Conservation (phyloP, 768 basidiomycete species). For the Tylopilus sp. region DNA sequence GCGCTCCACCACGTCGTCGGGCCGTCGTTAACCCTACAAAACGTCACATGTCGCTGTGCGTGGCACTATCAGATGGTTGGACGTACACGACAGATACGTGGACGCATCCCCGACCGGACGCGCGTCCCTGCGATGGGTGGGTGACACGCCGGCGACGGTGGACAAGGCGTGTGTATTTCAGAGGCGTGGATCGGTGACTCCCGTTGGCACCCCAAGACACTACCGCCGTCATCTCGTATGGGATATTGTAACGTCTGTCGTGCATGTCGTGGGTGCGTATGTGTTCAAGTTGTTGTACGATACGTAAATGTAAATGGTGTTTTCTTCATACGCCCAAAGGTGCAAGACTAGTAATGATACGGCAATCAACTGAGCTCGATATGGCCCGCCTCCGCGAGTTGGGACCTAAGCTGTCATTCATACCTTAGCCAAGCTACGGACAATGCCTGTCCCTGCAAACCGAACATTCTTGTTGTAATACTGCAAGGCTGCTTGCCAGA, state of each 20-base stretch:
- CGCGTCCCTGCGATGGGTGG: slow-evolving; percentile 42
- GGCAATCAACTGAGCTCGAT: too few relatives aligned
- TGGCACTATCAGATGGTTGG: slow-evolving; percentile 53
- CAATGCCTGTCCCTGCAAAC: background rate
- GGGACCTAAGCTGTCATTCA: too few relatives aligned
- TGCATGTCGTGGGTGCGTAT: background rate
- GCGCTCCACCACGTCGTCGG: background rate
- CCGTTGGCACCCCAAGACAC: background rate
- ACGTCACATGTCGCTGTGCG: background rate
- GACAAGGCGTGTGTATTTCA: slow-evolving; percentile 58
- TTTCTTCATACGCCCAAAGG: too few relatives aligned
- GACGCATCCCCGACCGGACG: slow-evolving; percentile 45
- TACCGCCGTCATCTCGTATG: background rate
- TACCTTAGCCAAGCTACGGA: background rate
- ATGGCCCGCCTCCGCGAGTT: too few relatives aligned
- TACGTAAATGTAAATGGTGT: background rate
- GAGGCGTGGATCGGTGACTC: background rate
- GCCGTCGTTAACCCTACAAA: background rate
- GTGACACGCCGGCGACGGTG: slow-evolving; percentile 68
- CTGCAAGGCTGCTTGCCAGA: too few relatives aligned
- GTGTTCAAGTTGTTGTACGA: background rate
- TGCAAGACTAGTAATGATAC: too few relatives aligned
- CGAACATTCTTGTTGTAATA: too few relatives aligned
- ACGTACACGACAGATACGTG: slow-evolving; percentile 78
- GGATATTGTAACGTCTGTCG: background rate